Evolutionary conservation across 2,329 filamentous ascomycete species (phyloP).

Genomic region (Trichoderma lentiforme): DNA sequence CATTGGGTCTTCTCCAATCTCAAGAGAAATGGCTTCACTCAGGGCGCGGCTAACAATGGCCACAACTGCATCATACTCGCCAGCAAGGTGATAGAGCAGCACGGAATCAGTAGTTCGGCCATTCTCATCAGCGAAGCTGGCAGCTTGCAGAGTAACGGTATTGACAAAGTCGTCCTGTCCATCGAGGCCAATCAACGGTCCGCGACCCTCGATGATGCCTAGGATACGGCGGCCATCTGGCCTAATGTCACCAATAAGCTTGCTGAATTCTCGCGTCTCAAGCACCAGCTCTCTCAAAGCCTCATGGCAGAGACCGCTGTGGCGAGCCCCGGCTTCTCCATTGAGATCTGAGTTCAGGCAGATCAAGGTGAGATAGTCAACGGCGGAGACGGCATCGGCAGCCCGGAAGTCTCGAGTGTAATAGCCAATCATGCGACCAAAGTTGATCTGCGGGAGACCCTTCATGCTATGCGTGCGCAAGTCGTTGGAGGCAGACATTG

Average conservation of each 20-base stretch:
- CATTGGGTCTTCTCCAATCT: conserved; percentile 77
- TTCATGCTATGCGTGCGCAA: conserved; percentile 63
- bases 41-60: conserved; percentile 84
- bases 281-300: conserved; percentile 89
- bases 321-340: conserved; percentile 69
- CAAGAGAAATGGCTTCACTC: conserved; percentile 82
- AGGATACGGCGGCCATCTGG: conserved; percentile 80
- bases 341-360: conserved; percentile 84
- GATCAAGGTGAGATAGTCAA: conserved; percentile 89
- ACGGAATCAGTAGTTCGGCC: conserved; percentile 92
- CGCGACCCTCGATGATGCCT: conserved; percentile 83
- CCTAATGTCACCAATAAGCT: conserved; percentile 85
- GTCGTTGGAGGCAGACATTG: conserved; percentile 69
- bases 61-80: conserved; percentile 94
- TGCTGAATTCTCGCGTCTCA: conserved; percentile 95
- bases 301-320: conserved; percentile 82
- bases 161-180: conserved; percentile 82
- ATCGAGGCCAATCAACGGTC: conserved; percentile 73
- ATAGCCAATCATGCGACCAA: conserved; percentile 87
- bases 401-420: conserved; percentile 96
- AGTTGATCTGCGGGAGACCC: conserved; percentile 80
- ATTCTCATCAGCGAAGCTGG: conserved; percentile 89
- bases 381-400: conserved; percentile 81
- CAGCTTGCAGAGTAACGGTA: conserved; percentile 89
- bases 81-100: conserved; percentile 87